Evolutionary conservation across 2,329 filamentous ascomycete species (phyloP), one percentile per base, ranked within the genome.

Genomic region (Erysiphe pisi): DNA sequence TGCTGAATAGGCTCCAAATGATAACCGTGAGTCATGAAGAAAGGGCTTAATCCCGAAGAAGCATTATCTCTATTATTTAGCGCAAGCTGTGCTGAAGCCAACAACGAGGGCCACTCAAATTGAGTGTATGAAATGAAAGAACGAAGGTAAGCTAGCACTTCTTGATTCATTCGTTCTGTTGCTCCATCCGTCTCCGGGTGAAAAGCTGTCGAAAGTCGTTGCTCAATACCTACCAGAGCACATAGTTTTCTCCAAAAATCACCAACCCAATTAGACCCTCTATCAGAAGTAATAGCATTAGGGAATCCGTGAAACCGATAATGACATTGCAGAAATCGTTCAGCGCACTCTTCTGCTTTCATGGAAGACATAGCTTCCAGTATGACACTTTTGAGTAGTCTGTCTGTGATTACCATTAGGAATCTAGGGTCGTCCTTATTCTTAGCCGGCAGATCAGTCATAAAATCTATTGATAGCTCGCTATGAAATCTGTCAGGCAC

Each of bases 21-120:
- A 22, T 73, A 73, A 7, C 68, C 68, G 7, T 73, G 68, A 9
- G 47, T 9, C 25, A 73, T 11, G 22, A 73, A 73, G 25, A 45
- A 73, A 6, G 68, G 68, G 43, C 68, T 73, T 20, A 45, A 4
- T 0, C n/a, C 47, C 14, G 36, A 47, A 49, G 8, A 11, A 4
- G 68, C 6, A 25, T 8, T 73, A 22, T 73, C 36, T 28, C 68
- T 40, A 73, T 73, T 73, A 7, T 73, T 73, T n/a, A 73, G 11
- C 4, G 68, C 68, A 28, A 73, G 4, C 43, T 47, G 3, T 3
- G 31, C 40, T n/a, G 16, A 36, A n/a, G 36, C 12, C 47, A 73
- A 28, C 68, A 73, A 49, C 8, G 3, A 2, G 20, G 20, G 31
- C 68, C 16, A 47, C 18, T 49, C 36, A 2, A 8, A 12, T 22